phyloP scores from a whole-genome alignment of 1,284 basidiomycete species.

The Puccinia novopanici region DNA sequence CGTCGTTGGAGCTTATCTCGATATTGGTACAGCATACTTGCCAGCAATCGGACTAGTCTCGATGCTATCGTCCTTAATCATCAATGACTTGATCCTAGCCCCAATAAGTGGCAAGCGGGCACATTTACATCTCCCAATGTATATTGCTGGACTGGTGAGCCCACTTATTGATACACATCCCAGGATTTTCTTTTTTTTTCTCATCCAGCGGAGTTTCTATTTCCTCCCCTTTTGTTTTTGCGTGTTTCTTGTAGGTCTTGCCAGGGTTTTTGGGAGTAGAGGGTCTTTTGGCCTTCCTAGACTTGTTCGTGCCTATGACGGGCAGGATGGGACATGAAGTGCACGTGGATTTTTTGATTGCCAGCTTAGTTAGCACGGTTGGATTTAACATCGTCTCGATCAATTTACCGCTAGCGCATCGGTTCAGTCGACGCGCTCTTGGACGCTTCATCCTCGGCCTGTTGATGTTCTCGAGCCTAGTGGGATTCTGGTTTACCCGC shows the following conservation, averaged over 20 bases:
- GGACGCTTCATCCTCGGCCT: conserved; percentile 19
- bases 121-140: conserved; percentile 59
- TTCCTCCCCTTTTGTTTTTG: neutral
- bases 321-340: conserved; percentile 65
- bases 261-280: conserved; percentile 72
- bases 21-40: conserved; percentile 35
- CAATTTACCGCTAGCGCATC: conserved; percentile 69
- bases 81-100: conserved; percentile 43
- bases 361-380: conserved; percentile 62
- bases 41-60: conserved; percentile 35
- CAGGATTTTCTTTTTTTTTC: neutral
- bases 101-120: conserved; percentile 37
- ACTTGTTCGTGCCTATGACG: conserved; percentile 90
- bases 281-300: conserved; percentile 70
- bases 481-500: conserved; percentile 52
- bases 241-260: conserved; percentile 57
- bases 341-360: conserved; percentile 86
- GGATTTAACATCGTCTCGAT: conserved; percentile 66
- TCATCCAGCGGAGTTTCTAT: neutral
- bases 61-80: conserved; percentile 10
- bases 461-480: conserved; percentile 16
- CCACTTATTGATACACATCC: neutral
- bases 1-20: conserved; percentile 41
- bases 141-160: conserved; percentile 66
- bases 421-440: conserved; percentile 64